A percentile compares a stretch with the other conserved stretches of the same genome.
These are phyloP conservation scores for Penicillium sp. DNA, from an alignment of 2,329 filamentous ascomycete genomes.

Conservation along the genomic window DNA sequence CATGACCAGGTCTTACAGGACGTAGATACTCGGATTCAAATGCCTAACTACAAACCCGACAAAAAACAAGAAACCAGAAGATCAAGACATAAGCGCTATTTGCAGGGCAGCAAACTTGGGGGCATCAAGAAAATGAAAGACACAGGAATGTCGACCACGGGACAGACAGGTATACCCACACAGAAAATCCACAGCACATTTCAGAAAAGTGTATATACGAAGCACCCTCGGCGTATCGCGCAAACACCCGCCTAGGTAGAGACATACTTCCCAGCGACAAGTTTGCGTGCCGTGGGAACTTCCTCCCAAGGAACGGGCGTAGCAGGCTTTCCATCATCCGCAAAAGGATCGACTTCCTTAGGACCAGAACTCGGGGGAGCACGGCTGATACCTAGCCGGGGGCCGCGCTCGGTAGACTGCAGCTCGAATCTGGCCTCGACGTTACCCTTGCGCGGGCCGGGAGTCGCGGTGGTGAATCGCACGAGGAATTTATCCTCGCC, in stretches of 20 bases:
- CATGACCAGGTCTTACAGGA: not conserved
- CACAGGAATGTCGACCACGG: conserved; percentile 4
- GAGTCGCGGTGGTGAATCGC: conserved; percentile 73
- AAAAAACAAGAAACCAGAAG: conserved; percentile 15
- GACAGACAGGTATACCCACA: not conserved
- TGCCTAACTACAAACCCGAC: conserved; percentile 18
- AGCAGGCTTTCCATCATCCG: conserved; percentile 44
- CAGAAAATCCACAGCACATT: not conserved
- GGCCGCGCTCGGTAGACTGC: conserved; percentile 56
- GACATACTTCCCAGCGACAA: conserved; percentile 77
- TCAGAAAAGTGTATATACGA: conserved; percentile 21
- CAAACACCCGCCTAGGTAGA: conserved; percentile 41
- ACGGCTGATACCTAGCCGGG: conserved; percentile 65
- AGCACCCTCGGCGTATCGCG: conserved; percentile 5
- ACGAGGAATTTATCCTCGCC: conserved; percentile 73
- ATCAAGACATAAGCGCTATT: conserved; percentile 22
- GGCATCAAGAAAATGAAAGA: conserved; percentile 11
- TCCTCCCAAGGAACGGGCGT: conserved; percentile 61
- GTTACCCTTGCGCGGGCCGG: conserved; percentile 70
- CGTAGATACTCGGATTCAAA: conserved; percentile 15
- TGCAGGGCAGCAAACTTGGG: conserved; percentile 13
- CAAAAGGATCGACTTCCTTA: conserved; percentile 50
- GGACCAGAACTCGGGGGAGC: conserved; percentile 30
- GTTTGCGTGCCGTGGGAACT: conserved; percentile 66
- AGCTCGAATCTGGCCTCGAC: conserved; percentile 85